phyloP scores from a whole-genome alignment of 805 yeast species.

The Myxozyma geophila region DNA sequence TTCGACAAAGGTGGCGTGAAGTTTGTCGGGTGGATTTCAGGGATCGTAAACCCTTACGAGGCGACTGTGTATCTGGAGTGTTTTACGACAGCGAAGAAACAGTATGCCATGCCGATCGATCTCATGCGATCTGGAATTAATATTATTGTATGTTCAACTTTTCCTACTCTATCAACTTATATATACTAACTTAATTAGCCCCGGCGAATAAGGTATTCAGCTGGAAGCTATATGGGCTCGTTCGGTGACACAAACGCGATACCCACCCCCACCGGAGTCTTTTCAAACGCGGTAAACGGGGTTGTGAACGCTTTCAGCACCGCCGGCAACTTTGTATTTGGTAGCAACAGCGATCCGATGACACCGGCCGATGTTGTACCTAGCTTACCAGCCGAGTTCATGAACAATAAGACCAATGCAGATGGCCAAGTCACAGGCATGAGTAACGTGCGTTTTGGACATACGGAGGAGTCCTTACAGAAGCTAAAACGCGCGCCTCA shows the following conservation, averaged over 20 bases:
- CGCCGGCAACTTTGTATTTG: background rate
- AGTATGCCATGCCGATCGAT: background rate
- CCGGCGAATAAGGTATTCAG: background rate
- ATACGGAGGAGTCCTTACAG: slow-evolving; percentile 24
- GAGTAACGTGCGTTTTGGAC: slow-evolving; percentile 17
- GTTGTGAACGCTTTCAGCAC: background rate
- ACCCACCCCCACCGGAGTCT: background rate
- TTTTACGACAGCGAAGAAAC: background rate
- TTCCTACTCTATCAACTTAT: background rate
- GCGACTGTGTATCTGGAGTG: slow-evolving; percentile 2
- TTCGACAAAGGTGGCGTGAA: slow-evolving; percentile 10
- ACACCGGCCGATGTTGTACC: background rate
- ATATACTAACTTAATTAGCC: background rate
- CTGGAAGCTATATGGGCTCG: too few species aligned
- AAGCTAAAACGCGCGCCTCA: slow-evolving; percentile 21
- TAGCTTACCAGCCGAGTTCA: slow-evolving; percentile 1
- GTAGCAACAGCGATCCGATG: background rate
- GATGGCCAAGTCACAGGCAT: background rate
- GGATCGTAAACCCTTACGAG: background rate
- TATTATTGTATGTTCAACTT: background rate
- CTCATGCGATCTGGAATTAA: background rate
- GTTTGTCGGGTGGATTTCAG: slow-evolving; percentile 3
- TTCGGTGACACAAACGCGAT: too few species aligned
- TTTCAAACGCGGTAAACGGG: background rate
- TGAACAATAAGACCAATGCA: background rate